Evolutionary conservation across 2,329 filamentous ascomycete genomes (phyloP), one percentile per base, ranked within the genome.

Genomic region (Hypoxylon sp.): DNA sequence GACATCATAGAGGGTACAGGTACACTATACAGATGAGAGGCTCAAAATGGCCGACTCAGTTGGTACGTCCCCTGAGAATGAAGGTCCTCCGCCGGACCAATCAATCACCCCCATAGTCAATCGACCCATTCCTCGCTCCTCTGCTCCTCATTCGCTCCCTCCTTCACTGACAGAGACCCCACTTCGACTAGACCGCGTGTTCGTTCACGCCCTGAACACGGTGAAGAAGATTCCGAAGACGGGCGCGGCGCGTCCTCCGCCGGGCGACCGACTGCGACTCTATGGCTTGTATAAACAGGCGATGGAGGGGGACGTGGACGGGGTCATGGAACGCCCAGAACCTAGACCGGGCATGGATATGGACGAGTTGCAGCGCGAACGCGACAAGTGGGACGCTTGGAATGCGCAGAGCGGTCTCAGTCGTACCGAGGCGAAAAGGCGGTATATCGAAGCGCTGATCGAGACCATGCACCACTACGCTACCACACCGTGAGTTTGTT

Each of bases 261-360:
- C 91, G 2, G 78, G 82, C 55, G 92, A 95, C 67, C 88, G 94
- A 50, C 80, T 99, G 63, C 89, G 89, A 51, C 88, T 99, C 56
- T 99, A 99, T 87, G 94, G 94, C 59, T 81, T 99, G 61, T 99
- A 99, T 78, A 99, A 99, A 71, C 94, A 99, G 74, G 91, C 91
- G 57, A 97, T 97, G 94, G 92, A 99, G 77, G 94, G 94, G 37
- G 91, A 99, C 72, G 92, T 97, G 23, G 89, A 94, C 62, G 90
- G 90, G 37, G 91, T 97, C 38, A 95, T 97, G 88, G 87, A 93
- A 65, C 83, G 91, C 34, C 93, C 94, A 27, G 77, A 75, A 30
- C 64, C 71, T 38, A 76, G 74, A 13, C 74, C 75, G 6, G 75
- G 77, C 51, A 69, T 78, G 53, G 67, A 75, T 7, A 64, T 69